A percentile compares a stretch with the other conserved stretches of the same genome.
Conservation (phyloP, 768 basidiomycete genomes). For the Neoboletus brunneissimus region DNA sequence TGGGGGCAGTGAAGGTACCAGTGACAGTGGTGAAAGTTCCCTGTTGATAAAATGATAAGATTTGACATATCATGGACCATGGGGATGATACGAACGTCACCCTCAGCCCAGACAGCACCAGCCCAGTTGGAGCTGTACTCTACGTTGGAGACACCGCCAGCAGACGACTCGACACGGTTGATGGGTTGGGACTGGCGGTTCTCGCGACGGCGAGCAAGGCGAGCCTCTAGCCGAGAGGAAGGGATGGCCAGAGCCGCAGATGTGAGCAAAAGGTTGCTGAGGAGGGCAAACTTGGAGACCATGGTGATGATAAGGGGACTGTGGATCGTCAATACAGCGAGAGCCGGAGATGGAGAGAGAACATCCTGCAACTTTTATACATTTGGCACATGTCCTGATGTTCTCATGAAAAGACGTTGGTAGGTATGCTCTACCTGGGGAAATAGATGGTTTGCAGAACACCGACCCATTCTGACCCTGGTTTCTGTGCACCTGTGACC, state of each 20-base stretch:
- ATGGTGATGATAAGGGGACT: constrained; percentile 4
- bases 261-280: constrained; percentile 19
- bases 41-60: constrained; percentile 8
- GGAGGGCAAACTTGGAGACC: constrained; percentile 16
- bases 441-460: background rate
- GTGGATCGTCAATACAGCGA: background rate
- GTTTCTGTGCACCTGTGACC: background rate
- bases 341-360: background rate
- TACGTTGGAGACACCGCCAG: background rate
- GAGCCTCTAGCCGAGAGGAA: constrained; percentile 13
- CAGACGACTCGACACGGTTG: background rate
- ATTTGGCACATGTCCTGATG: background rate
- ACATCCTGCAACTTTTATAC: constrained; percentile 6
- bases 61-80: background rate
- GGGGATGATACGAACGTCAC: constrained; percentile 4
- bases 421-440: background rate
- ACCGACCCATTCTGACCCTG: background rate
- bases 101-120: constrained; percentile 14
- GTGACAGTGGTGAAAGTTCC: constrained; percentile 19
- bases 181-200: constrained; percentile 10
- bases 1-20: constrained; percentile 21
- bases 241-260: constrained; percentile 15
- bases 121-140: constrained; percentile 19
- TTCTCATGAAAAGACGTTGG: constrained; percentile 1
- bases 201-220: constrained; percentile 15